Evolutionary conservation across 345 rosid species (phyloP), one percentile per base, ranked within the genome.

Genomic region (Brassica carinata): DNA sequence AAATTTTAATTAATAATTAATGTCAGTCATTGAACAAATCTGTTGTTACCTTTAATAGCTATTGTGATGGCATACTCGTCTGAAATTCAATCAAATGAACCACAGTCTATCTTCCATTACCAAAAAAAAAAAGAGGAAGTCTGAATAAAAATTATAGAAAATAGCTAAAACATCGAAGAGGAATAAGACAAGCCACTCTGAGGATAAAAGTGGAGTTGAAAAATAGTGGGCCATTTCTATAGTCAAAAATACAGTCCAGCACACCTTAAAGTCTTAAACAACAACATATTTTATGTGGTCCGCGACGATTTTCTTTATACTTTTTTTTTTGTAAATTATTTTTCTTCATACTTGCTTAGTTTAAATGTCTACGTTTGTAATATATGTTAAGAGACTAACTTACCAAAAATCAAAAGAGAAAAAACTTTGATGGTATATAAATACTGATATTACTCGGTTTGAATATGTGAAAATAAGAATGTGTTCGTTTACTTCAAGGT

Each of bases 261-360:
- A 19, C 29, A 59, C 64, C 64, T 9, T 31, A 40, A 7, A 7
- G 27, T 7, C 15, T 48, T 4, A 34, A 34, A 34, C 18, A 64
- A 51, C 14, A 64, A 23, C 59, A 69, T 17, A 58, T 36, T 10
- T 59, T 17, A 5, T 76, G 34, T 77, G 31, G 61, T 30, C 62
- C 48, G 68, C 74, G 61, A 29, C n/a, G 33, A 69, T 40, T 77
- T 77, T 76, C 57, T 69, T 77, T 69, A 45, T 69, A 59, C 36
- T 1, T n/a, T 23, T 23, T 23, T 23, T 23, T 23, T 23, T 23
- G 26, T 23, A 23, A 23, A 23, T 23, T 23, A 23, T 23, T 23
- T 23, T 23, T 23, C 57, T 69, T 77, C 74, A 45, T 69, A 59
- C 36, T 1, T n/a, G 59, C 2, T 36, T 30, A 40, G 2, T 48